Percentiles rank a stretch among this genome's conserved stretches.
Evolutionary conservation across 495 filamentous ascomycete genomes (phyloP).

Genomic region (Apodospora peruviana): DNA sequence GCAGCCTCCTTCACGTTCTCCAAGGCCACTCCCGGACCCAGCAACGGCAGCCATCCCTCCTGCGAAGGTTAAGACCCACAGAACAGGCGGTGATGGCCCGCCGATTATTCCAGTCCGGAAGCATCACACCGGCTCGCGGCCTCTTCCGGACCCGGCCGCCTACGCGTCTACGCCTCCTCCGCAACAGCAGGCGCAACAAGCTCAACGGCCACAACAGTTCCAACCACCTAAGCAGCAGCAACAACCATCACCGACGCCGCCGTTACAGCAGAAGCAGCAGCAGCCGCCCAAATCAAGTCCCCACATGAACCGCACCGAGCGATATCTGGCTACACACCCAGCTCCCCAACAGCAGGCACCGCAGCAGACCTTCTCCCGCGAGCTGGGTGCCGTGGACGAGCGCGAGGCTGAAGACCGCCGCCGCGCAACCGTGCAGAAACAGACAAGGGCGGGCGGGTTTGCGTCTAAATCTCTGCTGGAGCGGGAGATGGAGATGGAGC

Average conservation of each 20-base stretch:
- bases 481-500: constrained; percentile 92
- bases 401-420: constrained; percentile 65
- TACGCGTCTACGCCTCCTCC: constrained; percentile 23
- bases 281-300: constrained; percentile 8
- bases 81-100: constrained; percentile 26
- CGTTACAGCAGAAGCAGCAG: constrained; percentile 1
- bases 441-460: constrained; percentile 71
- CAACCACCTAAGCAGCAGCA: constrained; percentile 8
- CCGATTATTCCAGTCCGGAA: constrained; percentile 19
- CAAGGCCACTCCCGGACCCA: constrained; percentile 40
- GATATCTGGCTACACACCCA: constrained; percentile 36
- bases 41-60: constrained; percentile 18
- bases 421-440: constrained; percentile 54
- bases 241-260: constrained; percentile 11
- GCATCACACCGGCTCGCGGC: constrained; percentile 26
- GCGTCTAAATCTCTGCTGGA: constrained; percentile 79
- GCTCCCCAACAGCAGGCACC: constrained; percentile 26
- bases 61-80: constrained; percentile 17
- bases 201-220: constrained; percentile 24
- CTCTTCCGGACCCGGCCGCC: constrained; percentile 26
- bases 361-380: constrained; percentile 50
- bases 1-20: constrained; percentile 11
- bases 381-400: constrained; percentile 51
- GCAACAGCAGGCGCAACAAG: constrained; percentile 16
- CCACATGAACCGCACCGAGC: constrained; percentile 37